These are phyloP conservation scores for Rhododendron griersonianum DNA, from an alignment of 148 eudicot species.

Conservation along the genomic window DNA sequence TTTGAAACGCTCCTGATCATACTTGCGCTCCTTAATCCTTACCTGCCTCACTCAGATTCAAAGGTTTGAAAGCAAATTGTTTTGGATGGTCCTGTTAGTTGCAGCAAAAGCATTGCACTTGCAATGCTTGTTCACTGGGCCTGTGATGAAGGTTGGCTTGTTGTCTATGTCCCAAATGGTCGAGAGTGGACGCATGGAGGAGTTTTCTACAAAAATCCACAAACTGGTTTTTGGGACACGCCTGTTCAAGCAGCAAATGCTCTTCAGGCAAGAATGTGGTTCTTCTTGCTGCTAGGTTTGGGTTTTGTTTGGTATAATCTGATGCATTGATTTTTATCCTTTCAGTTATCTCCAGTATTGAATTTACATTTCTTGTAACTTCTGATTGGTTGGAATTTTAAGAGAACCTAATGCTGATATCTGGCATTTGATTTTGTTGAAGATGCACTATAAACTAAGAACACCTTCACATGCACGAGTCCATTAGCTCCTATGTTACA, in stretches of 20 bases:
- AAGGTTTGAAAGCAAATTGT: conserved; percentile 73
- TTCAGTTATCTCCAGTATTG: neutral
- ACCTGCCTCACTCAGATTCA: conserved; percentile 27
- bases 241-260: conserved; percentile 79
- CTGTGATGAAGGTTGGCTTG: conserved; percentile 94
- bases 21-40: too few relatives aligned
- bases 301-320: neutral
- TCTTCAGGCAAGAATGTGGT: conserved; percentile 58
- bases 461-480: neutral
- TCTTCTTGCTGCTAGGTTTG: neutral
- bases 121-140: conserved; percentile 99
- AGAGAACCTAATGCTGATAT: conserved; percentile 4
- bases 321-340: too few relatives aligned
- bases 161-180: conserved; percentile 74
- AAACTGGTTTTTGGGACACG: conserved; percentile 88
- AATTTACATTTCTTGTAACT: neutral
- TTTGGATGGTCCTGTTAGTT: conserved; percentile 88
- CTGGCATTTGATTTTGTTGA: neutral
- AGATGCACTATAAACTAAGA: neutral
- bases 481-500: neutral
- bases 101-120: conserved; percentile 87
- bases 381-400: neutral
- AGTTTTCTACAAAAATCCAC: conserved; percentile 62
- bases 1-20: too few relatives aligned
- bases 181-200: conserved; percentile 94